Evolutionary conservation across 177 flowering plant species (phyloP), one percentile per base, ranked within the genome.

Genomic region (Vitis hybrid): DNA sequence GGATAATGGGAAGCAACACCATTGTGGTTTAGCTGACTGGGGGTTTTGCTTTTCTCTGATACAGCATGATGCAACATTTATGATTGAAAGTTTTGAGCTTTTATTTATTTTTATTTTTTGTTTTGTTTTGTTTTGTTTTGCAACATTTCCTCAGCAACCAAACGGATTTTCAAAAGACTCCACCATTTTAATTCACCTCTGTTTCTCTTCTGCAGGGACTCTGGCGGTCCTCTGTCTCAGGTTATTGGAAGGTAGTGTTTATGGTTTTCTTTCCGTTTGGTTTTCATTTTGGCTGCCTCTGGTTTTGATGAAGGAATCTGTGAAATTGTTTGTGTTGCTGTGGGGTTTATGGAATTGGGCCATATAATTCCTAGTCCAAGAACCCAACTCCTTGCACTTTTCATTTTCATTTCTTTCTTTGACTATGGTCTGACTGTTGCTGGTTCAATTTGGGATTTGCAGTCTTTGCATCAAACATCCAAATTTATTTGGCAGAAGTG

Each of bases 381-480:
- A 2, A 9, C 49, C 58, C 26, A 63, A 18, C 13, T 29, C 18
- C 14, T 50, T 59, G 11, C 45, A 31, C 31, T 54, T 55, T 5
- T 45, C n/a, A 56, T 69, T 68, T 26, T 20, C 68, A 15, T 20
- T 61, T 65, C 50, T 34, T 57, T 31, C 15, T 51, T 51, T 2
- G n/a, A 15, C 34, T 18, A 48, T 68, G n/a, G 16, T 13, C 5
- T 52, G 13, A 50, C 45, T 39, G 22, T 61, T 20, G 61, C 57
- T 61, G 34, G 5, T 55, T 66, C 53, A 53, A 34, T 75, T 14
- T 77, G 45, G 54, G 59, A 66, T 3, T 74, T 64, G 68, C 79
- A 93, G 98, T 74, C 85, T 91, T 61, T 90, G 91, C 75, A 80
- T 94, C 59, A 94, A 92, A 70, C 98, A 94, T 72, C 97, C 97